Evolutionary conservation across 202 grass and related monocot genomes (phyloP).

Genomic region (Panicum virgatum): DNA sequence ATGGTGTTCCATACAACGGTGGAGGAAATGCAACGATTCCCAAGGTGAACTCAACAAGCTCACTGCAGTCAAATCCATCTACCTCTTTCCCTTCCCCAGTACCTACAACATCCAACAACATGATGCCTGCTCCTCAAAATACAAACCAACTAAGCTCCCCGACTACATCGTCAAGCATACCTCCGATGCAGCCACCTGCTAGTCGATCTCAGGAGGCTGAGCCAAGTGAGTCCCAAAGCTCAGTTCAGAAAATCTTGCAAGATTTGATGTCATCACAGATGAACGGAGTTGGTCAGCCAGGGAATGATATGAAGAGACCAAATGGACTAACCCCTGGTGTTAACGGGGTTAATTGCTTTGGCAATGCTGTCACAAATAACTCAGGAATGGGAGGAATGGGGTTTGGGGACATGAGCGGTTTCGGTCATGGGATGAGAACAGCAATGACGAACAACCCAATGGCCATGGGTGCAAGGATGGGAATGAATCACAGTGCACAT

Average conservation of each 20-base stretch:
- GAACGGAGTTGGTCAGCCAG: conserved; percentile 52
- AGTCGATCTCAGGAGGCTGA: conserved; percentile 62
- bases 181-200: conserved; percentile 58
- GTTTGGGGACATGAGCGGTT: conserved; percentile 55
- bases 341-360: conserved; percentile 64
- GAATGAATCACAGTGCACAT: conserved; percentile 72
- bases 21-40: conserved; percentile 55
- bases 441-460: conserved; percentile 66
- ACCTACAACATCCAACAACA: conserved; percentile 56
- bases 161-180: conserved; percentile 53
- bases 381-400: conserved; percentile 58
- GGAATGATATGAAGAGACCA: conserved; percentile 56
- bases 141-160: conserved; percentile 56
- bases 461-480: conserved; percentile 57
- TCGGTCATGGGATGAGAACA: conserved; percentile 53
- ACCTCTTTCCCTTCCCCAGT: conserved; percentile 53
- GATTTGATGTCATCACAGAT: conserved; percentile 86
- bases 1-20: conserved; percentile 40
- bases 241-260: conserved; percentile 83
- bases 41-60: conserved; percentile 63
- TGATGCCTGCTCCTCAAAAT: conserved; percentile 62
- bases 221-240: conserved; percentile 78
- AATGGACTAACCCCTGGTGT: conserved; percentile 54
- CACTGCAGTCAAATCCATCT: conserved; percentile 63
- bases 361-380: conserved; percentile 56